A percentile compares a stretch with the other conserved stretches of the same genome.
Conservation (phyloP, 169 alveolate species). For the Cryptosporidium parvum region DNA sequence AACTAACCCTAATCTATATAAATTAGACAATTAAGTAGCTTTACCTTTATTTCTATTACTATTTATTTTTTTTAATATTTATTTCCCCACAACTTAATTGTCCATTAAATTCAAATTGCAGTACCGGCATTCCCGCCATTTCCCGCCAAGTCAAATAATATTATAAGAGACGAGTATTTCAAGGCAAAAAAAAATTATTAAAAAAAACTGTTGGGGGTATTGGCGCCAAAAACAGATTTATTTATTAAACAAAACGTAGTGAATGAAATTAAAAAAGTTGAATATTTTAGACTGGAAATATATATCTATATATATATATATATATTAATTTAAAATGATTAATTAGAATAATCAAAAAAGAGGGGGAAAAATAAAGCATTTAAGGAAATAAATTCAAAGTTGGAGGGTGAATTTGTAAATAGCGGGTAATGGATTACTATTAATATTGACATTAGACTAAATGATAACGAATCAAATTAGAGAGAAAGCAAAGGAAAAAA, state of each 20-base stretch:
- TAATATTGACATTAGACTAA: neutral
- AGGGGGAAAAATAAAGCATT: neutral
- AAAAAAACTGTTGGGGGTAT: neutral
- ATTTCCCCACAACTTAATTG: neutral
- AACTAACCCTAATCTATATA: neutral
- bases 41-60: too few species aligned
- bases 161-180: neutral
- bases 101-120: neutral
- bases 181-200: neutral
- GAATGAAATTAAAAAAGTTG: neutral
- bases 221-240: neutral
- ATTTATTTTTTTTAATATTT: too few species aligned
- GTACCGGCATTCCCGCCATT: neutral
- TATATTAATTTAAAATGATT: neutral
- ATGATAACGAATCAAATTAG: neutral
- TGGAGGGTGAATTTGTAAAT: neutral
- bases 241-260: neutral
- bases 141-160: neutral
- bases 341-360: neutral
- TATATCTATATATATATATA: too few species aligned
- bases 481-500: too few species aligned
- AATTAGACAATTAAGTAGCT: neutral
- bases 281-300: neutral
- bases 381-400: neutral
- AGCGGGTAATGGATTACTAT: neutral